These are phyloP conservation scores for Termitomyces sp. DNA, from an alignment of 768 basidiomycete genomes.

Conservation along the genomic window DNA sequence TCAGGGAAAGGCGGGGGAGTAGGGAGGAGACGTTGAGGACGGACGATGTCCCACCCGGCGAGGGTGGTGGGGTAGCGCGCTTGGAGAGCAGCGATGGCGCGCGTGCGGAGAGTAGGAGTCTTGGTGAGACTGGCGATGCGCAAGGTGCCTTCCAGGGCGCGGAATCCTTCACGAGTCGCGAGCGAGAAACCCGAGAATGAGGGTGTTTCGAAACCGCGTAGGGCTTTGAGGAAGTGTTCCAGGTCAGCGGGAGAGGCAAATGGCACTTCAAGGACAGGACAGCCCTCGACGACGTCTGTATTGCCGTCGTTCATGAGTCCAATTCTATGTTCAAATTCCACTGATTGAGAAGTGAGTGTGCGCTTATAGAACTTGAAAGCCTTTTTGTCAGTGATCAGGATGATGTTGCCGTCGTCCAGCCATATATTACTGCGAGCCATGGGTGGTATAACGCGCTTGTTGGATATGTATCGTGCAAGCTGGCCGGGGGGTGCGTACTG, in stretches of 20 bases:
- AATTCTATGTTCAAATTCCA: conserved; percentile 1
- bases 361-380: conserved; percentile 12
- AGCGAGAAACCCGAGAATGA: conserved; percentile 4
- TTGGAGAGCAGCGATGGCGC: conserved; percentile 11
- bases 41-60: conserved; percentile 9
- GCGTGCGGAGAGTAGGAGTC: conserved; percentile 7
- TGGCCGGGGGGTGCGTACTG: not conserved
- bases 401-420: conserved; percentile 14
- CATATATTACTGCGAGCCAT: conserved; percentile 9
- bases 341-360: conserved; percentile 1
- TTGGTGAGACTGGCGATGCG: conserved; percentile 9
- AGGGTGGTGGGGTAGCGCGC: conserved; percentile 13
- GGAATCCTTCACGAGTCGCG: conserved; percentile 4
- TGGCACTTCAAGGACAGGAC: conserved; percentile 3
- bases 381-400: conserved; percentile 5
- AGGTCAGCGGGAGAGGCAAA: conserved; percentile 6
- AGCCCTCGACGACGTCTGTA: conserved; percentile 11
- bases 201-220: not conserved
- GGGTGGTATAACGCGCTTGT: conserved; percentile 5
- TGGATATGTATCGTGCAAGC: conserved; percentile 2
- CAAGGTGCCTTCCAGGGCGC: conserved; percentile 7
- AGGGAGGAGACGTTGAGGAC: not conserved
- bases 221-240: conserved; percentile 8
- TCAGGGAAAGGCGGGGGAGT: not conserved
- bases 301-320: conserved; percentile 12